Conservation (phyloP, 2,329 filamentous ascomycete genomes). For the Ophiocordyceps camponoti-floridani region DNA sequence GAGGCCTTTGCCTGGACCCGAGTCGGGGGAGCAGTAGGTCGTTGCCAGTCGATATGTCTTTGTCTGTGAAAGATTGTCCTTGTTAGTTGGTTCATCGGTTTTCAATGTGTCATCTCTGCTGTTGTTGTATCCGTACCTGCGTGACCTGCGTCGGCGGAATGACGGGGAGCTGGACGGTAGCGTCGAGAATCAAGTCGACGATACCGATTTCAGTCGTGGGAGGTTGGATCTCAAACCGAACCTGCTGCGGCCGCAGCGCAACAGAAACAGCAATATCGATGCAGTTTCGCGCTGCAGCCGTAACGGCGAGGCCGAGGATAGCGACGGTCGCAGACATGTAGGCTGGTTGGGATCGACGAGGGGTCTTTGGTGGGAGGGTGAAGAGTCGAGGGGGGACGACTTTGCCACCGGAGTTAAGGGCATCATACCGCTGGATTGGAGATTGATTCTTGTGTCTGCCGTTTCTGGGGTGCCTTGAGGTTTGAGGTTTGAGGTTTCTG, state of each 20-base stretch:
- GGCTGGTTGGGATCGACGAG: background rate
- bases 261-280: background rate
- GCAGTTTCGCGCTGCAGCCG: background rate
- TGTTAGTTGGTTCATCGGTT: background rate
- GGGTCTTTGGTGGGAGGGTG: no score
- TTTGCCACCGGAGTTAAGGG: no score
- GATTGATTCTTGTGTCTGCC: no score
- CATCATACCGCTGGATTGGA: no score
- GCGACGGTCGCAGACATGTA: background rate
- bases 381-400: no score
- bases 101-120: background rate
- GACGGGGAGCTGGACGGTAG: background rate
- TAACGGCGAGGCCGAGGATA: background rate
- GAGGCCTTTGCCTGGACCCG: constrained; percentile 16
- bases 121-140: background rate
- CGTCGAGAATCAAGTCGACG: background rate
- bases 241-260: background rate
- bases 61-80: background rate
- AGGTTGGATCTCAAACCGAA: background rate
- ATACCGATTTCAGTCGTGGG: background rate
- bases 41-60: constrained; percentile 35
- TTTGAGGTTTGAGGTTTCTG: no score
- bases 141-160: background rate
- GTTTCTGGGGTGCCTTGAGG: no score
- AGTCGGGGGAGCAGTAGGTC: constrained; percentile 41